These are phyloP conservation scores for Polytrichum commune DNA, from an alignment of 225 moss, liverwort and hornwort species.

Conservation along the genomic window DNA sequence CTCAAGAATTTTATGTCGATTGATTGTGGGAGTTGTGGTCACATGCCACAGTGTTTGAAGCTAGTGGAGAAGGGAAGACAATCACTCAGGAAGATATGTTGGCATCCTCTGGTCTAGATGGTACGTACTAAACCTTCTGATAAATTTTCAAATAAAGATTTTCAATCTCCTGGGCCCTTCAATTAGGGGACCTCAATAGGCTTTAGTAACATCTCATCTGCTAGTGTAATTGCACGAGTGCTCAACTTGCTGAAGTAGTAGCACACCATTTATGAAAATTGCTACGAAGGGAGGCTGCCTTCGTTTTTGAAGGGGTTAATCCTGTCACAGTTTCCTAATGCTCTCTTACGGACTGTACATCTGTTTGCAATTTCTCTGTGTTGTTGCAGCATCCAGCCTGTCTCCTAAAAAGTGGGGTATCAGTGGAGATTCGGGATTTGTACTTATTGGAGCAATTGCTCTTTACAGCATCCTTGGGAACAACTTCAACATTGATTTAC, in stretches of 20 bases:
- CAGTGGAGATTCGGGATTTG: conserved; percentile 58
- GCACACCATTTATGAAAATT: no score
- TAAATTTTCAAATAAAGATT: background rate
- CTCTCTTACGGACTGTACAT: no score
- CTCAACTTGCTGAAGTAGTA: no score
- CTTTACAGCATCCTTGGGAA: conserved; percentile 70
- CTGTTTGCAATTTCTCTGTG: background rate
- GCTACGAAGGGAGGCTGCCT: no score
- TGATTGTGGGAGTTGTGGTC: background rate
- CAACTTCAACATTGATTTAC: conserved; percentile 58
- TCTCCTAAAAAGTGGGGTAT: conserved; percentile 98
- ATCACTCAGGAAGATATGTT: conserved; percentile 79
- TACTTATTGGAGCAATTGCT: conserved; percentile 54
- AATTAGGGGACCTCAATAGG: no score
- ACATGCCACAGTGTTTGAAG: conserved; percentile 37
- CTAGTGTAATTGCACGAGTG: no score
- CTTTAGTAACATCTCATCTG: no score
- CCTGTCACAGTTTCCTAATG: no score
- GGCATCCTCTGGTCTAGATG: conserved; percentile 74
- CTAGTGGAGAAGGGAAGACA: conserved; percentile 64
- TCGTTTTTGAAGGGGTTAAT: no score
- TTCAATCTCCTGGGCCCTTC: no score
- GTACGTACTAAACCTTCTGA: conserved; percentile 19
- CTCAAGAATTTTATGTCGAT: no score
- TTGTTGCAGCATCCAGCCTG: conserved; percentile 74